These are phyloP conservation scores for Centella asiatica DNA, from an alignment of 129 eudicot species.

Conservation along the genomic window DNA sequence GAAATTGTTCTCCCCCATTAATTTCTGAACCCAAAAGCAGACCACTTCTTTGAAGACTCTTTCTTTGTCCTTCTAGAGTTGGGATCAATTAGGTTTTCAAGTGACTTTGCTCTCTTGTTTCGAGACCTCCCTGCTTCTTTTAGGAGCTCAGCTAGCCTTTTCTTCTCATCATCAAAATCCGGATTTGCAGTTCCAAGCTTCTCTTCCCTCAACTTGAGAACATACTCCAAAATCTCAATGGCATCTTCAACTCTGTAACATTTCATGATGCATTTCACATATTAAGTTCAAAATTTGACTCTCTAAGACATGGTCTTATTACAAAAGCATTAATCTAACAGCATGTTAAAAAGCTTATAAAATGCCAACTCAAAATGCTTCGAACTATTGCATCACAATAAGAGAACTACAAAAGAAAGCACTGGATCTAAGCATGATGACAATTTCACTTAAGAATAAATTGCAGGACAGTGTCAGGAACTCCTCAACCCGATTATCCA, in stretches of 20 bases:
- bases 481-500: not conserved
- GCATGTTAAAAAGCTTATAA: not conserved
- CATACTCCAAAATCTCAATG: slow-evolving; percentile 88
- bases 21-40: slow-evolving; percentile 85
- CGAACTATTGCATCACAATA: not conserved
- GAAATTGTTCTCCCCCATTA: slow-evolving; percentile 16
- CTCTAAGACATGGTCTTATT: not conserved
- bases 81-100: slow-evolving; percentile 94
- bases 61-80: slow-evolving; percentile 76
- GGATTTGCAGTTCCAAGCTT: slow-evolving; percentile 97
- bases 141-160: slow-evolving; percentile 81
- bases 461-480: too few relatives aligned
- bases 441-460: not conserved
- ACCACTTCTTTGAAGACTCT: slow-evolving; percentile 87
- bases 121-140: slow-evolving; percentile 93
- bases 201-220: slow-evolving; percentile 90
- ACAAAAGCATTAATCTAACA: not conserved
- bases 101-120: slow-evolving; percentile 84
- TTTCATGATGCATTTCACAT: not conserved
- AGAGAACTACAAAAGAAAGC: not conserved
- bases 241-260: slow-evolving; percentile 83
- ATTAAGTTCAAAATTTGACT: not conserved
- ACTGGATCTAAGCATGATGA: not conserved
- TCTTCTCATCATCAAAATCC: slow-evolving; percentile 90
- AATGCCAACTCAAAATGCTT: not conserved